Percentiles rank a stretch among this genome's conserved stretches.
phyloP scores from a whole-genome alignment of 192 early-diverging fungal genomes.

The Mortierella antarctica region DNA sequence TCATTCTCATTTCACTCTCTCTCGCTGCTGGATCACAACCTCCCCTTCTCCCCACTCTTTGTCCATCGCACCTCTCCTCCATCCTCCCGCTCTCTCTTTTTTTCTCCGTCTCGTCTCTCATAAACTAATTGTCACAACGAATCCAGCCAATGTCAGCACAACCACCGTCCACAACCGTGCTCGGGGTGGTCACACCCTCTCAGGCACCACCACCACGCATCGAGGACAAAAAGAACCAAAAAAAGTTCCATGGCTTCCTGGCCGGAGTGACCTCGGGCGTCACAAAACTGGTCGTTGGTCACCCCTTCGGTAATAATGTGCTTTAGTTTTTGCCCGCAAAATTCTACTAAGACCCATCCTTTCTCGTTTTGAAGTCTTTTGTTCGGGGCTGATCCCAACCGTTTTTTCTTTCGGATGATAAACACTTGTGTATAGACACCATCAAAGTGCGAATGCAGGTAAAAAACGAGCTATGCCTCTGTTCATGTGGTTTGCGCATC shows the following conservation, averaged over 20 bases:
- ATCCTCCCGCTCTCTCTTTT: not conserved
- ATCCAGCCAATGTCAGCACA: slow-evolving; percentile 3
- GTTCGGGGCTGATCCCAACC: not conserved
- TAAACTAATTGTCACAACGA: not conserved
- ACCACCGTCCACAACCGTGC: not conserved
- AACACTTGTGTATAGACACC: slow-evolving; percentile 61
- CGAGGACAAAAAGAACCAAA: slow-evolving; percentile 50
- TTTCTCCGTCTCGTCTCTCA: slow-evolving; percentile 1
- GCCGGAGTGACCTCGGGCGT: slow-evolving; percentile 80
- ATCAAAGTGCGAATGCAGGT: slow-evolving; percentile 84
- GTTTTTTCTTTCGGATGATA: not conserved
- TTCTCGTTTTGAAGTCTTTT: not conserved
- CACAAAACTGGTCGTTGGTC: slow-evolving; percentile 83
- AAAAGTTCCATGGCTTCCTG: slow-evolving; percentile 72
- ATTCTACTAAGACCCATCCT: not conserved
- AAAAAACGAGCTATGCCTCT: not conserved
- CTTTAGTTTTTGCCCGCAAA: not conserved
- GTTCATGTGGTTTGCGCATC: too few species aligned
- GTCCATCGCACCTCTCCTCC: not conserved
- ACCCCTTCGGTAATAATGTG: slow-evolving; percentile 74
- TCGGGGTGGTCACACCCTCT: not conserved
- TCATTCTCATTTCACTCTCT: not conserved
- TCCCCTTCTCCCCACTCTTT: too few species aligned
- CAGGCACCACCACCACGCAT: not conserved
- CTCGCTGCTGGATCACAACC: too few species aligned